phyloP scores from a whole-genome alignment of 495 filamentous ascomycete genomes.

The Penicillium cataractarum region DNA sequence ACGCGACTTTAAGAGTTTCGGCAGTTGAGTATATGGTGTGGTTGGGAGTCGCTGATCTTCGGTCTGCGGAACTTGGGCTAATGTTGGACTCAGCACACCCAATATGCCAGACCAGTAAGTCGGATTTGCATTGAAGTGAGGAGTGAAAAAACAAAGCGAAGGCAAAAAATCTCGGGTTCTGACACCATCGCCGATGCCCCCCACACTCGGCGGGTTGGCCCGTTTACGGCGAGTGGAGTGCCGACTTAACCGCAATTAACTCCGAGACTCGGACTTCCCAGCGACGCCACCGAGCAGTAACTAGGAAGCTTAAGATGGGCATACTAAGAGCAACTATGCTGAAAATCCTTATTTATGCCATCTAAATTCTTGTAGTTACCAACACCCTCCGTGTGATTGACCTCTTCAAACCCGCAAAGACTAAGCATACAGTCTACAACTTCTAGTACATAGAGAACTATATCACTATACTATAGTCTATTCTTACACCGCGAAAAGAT shows the following conservation, averaged over 20 bases:
- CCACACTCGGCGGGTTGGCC: constrained; percentile 8
- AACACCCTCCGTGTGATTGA: too few species aligned
- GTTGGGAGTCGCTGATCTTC: not conserved
- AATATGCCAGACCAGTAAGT: not conserved
- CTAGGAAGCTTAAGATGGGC: too few species aligned
- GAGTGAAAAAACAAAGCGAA: constrained; percentile 7
- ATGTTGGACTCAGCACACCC: too few species aligned
- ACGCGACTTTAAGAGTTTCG: not conserved
- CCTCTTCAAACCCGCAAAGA: too few species aligned
- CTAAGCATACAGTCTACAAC: too few species aligned
- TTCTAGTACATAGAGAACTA: too few species aligned
- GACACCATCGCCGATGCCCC: constrained; percentile 17
- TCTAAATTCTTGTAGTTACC: too few species aligned
- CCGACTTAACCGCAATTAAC: constrained; percentile 22
- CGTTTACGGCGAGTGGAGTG: constrained; percentile 14
- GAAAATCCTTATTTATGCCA: too few species aligned
- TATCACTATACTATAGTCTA: too few species aligned
- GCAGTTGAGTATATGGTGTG: not conserved
- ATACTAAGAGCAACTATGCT: too few species aligned
- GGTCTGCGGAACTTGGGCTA: not conserved
- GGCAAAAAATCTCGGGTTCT: constrained; percentile 12
- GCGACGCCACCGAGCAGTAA: too few species aligned
- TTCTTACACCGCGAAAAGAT: too few species aligned
- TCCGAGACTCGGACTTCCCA: not conserved
- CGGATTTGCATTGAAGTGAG: not conserved